These are phyloP conservation scores for Trypanosoma melophagium DNA, from an alignment of 208 protist genomes.

Conservation along the genomic window DNA sequence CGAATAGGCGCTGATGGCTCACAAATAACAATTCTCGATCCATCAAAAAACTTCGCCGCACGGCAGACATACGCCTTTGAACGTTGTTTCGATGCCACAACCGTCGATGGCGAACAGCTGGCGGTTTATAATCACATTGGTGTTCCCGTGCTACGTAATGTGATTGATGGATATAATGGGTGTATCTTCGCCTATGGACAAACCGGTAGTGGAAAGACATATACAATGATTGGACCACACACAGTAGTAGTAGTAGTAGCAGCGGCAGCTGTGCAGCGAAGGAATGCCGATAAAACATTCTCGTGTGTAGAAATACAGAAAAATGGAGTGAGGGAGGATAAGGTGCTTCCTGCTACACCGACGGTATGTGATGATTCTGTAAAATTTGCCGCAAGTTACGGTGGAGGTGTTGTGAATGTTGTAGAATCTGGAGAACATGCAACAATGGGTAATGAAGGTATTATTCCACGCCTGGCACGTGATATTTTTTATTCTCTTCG, in stretches of 20 bases:
- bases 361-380: not conserved
- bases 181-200: conserved; percentile 65
- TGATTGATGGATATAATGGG: conserved; percentile 45
- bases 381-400: not conserved
- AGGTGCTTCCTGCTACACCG: too few species aligned
- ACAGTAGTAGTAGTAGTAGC: too few species aligned
- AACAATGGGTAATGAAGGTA: conserved; percentile 37
- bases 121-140: conserved; percentile 34
- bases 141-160: conserved; percentile 26
- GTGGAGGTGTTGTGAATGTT: too few species aligned
- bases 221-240: conserved; percentile 66
- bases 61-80: conserved; percentile 29
- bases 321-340: too few species aligned
- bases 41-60: conserved; percentile 18
- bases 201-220: too few species aligned
- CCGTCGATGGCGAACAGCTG: conserved; percentile 19
- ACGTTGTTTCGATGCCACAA: conserved; percentile 24
- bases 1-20: conserved; percentile 39
- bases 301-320: too few species aligned
- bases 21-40: conserved; percentile 29
- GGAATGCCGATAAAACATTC: not conserved
- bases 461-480: conserved; percentile 70
- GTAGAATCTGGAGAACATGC: too few species aligned
- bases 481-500: conserved; percentile 71
- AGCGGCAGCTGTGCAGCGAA: not conserved